Evolutionary conservation across 192 early-diverging fungal genomes (phyloP), one percentile per base, ranked within the genome.

Genomic region (Coemansia sp.): DNA sequence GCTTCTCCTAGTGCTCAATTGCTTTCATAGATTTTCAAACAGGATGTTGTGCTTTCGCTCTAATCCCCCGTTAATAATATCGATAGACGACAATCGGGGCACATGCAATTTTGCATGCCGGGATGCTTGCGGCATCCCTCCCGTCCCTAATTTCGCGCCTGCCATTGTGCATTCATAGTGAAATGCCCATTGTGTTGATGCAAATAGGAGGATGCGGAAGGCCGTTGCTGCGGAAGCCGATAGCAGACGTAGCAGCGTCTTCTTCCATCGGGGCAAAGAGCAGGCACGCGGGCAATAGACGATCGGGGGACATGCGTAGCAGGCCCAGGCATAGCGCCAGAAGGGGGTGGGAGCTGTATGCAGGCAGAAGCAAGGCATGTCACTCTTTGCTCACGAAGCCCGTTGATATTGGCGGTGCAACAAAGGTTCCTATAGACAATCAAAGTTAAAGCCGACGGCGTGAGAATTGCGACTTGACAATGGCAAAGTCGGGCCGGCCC

Each of bases 91-190:
- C 48, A 50, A 50, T 50, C 23, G 48, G 10, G 13, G 11, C 48
- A 13, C 48, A 50, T 50, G 48, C 48, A 14, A 23, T 26, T 26
- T 26, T 50, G 48, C 13, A 23, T 11, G 20, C 13, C 48, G 43
- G 43, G 18, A 45, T 50, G 23, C 13, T 26, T 23, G 48, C 48
- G 12, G 48, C 48, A 50, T 26, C 20, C 48, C 20, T 50, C 48
- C 48, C 48, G 3, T 50, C 48, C 48, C 48, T 50, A 50, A 50
- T 50, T 50, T 50, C 48, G 48, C 21, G 23, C 47, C 23, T 50
- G 47, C 9, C 47, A 50, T 50, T 50, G 47, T 50, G 47, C 47
- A 25, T 7, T 13, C 6, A n/a, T 26, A 43, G 13, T 12, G 16
- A 14, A 43, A 18, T 6, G 1, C 16, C 12, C 23, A 50, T 50